A percentile compares a stretch with the other conserved stretches of the same genome.
These are phyloP conservation scores for Mycena latifolia DNA, from an alignment of 768 basidiomycete genomes.

Conservation along the genomic window DNA sequence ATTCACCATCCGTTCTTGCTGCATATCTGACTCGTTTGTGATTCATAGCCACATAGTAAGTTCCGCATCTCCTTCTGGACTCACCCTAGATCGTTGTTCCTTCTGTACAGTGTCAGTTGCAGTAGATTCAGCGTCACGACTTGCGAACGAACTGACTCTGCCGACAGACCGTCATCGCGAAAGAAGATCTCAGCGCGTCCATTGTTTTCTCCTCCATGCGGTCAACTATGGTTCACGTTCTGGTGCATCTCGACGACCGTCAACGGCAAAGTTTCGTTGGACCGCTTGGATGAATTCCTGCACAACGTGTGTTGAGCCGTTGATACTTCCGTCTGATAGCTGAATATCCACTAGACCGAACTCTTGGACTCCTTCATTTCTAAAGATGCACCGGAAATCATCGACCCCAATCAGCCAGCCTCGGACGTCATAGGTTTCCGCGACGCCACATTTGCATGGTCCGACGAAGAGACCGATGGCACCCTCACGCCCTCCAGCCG, in stretches of 20 bases:
- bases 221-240: constrained; percentile 57
- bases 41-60: constrained; percentile 32
- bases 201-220: constrained; percentile 66
- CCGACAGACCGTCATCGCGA: constrained; percentile 53
- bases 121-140: too few relatives aligned
- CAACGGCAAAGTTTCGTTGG: constrained; percentile 73
- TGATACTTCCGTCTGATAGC: too few relatives aligned
- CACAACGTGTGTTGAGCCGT: constrained; percentile 44
- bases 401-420: constrained; percentile 3
- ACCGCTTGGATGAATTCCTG: constrained; percentile 61
- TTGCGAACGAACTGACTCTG: constrained; percentile 7
- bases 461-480: constrained; percentile 44
- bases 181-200: constrained; percentile 54
- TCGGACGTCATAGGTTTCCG: constrained; percentile 61
- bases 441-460: constrained; percentile 71
- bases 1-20: not conserved
- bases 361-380: constrained; percentile 57
- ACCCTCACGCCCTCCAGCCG: constrained; percentile 55
- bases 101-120: constrained; percentile 28
- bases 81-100: not conserved
- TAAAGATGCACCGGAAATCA: constrained; percentile 35
- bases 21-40: not conserved
- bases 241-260: constrained; percentile 40
- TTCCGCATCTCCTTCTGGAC: not conserved
- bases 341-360: constrained; percentile 47